Percentiles rank a stretch among this genome's conserved stretches.
phyloP scores from a whole-genome alignment of 352 stramenopile genomes.

The Phytophthora uliginosa region DNA sequence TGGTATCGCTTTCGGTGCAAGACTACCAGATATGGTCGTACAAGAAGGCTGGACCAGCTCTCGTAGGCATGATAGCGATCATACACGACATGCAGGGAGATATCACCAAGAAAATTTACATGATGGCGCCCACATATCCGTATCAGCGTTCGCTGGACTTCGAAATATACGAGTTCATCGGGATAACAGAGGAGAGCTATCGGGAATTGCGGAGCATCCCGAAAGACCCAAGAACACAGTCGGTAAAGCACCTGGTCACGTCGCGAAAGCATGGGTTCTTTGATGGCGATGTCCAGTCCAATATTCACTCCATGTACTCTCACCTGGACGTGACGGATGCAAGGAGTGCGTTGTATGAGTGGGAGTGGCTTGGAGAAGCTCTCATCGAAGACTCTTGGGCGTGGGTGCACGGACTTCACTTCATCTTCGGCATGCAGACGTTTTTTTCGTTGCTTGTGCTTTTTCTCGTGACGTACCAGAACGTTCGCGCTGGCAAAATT shows the following conservation, averaged over 20 bases:
- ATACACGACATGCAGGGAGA: constrained; percentile 35
- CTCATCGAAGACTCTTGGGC: constrained; percentile 42
- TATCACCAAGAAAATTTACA: constrained; percentile 28
- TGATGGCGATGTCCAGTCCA: constrained; percentile 36
- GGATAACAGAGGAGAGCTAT: constrained; percentile 25
- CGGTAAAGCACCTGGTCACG: constrained; percentile 39
- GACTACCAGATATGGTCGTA: constrained; percentile 35
- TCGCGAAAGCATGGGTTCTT: constrained; percentile 39
- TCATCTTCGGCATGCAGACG: constrained; percentile 40
- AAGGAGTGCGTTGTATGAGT: constrained; percentile 15
- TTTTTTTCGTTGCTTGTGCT: constrained; percentile 36
- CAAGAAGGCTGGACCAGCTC: constrained; percentile 31
- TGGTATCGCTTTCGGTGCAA: constrained; percentile 36
- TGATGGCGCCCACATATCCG: constrained; percentile 40
- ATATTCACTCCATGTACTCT: constrained; percentile 32
- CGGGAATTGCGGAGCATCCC: constrained; percentile 28
- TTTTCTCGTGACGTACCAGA: constrained; percentile 24
- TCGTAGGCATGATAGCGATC: constrained; percentile 33
- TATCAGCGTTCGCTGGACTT: constrained; percentile 41
- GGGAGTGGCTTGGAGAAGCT: constrained; percentile 24
- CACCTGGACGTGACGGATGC: constrained; percentile 17
- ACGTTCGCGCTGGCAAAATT: constrained; percentile 22
- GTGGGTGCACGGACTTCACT: constrained; percentile 47
- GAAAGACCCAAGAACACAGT: constrained; percentile 10
- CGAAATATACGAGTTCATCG: constrained; percentile 33